These are phyloP conservation scores for Amanita exitialis DNA, from an alignment of 768 basidiomycete genomes.

Conservation along the genomic window DNA sequence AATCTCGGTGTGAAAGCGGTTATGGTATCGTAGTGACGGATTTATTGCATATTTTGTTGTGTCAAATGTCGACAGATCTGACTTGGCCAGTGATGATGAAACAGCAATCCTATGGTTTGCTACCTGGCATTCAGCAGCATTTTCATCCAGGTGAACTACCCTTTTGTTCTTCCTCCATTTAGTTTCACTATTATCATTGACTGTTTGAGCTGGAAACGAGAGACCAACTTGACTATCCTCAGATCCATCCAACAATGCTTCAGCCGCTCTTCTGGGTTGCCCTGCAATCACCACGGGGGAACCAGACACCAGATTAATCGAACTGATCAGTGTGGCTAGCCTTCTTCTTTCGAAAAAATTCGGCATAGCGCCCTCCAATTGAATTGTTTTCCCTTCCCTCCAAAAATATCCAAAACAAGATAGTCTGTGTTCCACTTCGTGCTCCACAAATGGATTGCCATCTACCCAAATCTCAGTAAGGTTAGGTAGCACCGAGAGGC, in stretches of 20 bases:
- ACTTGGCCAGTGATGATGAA: background rate
- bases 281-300: background rate
- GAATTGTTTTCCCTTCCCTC: conserved; percentile 70
- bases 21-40: background rate
- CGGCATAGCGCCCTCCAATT: conserved; percentile 66
- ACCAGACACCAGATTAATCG: background rate
- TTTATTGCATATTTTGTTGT: background rate
- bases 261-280: background rate
- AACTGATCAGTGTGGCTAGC: conserved; percentile 19
- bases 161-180: background rate
- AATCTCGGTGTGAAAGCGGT: background rate
- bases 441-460: conserved; percentile 72
- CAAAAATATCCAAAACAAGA: conserved; percentile 78
- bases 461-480: conserved; percentile 75
- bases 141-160: background rate
- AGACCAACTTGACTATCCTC: background rate
- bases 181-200: background rate
- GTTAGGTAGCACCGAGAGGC: conserved; percentile 71
- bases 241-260: no score
- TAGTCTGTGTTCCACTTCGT: conserved; percentile 66
- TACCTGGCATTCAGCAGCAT: no score
- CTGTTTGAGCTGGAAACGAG: no score
- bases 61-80: background rate
- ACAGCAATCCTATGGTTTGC: background rate
- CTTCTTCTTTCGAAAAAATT: conserved; percentile 63